These are phyloP conservation scores for Hyphodiscus sp. DNA, from an alignment of 2,329 filamentous ascomycete species.

Conservation along the genomic window DNA sequence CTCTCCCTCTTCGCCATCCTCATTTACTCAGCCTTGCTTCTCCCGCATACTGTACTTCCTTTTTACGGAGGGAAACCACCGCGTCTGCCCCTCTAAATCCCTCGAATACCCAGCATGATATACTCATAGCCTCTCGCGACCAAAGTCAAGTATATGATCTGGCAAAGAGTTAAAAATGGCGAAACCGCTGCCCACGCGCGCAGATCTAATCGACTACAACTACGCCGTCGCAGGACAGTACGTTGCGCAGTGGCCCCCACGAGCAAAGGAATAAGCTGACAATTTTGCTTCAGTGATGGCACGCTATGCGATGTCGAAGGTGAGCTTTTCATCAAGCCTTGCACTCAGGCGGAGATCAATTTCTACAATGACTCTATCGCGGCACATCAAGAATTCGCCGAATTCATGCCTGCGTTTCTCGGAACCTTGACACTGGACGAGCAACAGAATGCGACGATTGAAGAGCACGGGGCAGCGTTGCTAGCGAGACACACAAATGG, in stretches of 20 bases:
- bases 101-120: slow-evolving; percentile 26
- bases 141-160: slow-evolving; percentile 14
- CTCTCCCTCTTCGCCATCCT: not conserved
- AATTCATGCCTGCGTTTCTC: slow-evolving; percentile 79
- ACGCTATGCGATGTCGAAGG: slow-evolving; percentile 80
- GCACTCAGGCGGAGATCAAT: slow-evolving; percentile 73
- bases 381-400: slow-evolving; percentile 65
- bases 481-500: slow-evolving; percentile 11
- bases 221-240: slow-evolving; percentile 81
- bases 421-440: slow-evolving; percentile 69
- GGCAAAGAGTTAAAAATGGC: slow-evolving; percentile 29
- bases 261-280: slow-evolving; percentile 10
- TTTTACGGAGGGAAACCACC: slow-evolving; percentile 3
- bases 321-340: slow-evolving; percentile 89
- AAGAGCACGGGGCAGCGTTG: slow-evolving; percentile 40
- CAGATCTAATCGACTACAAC: slow-evolving; percentile 62
- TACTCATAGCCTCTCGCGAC: slow-evolving; percentile 21
- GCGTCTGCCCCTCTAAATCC: slow-evolving; percentile 12
- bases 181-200: slow-evolving; percentile 34
- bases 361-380: slow-evolving; percentile 72
- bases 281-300: slow-evolving; percentile 61
- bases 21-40: slow-evolving; percentile 6
- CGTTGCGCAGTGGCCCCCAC: slow-evolving; percentile 34
- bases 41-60: slow-evolving; percentile 4
- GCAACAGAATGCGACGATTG: slow-evolving; percentile 41